A percentile compares a stretch with the other conserved stretches of the same genome.
These are phyloP conservation scores for Xerocomus spinulosus DNA, from an alignment of 768 basidiomycete species.

Conservation along the genomic window DNA sequence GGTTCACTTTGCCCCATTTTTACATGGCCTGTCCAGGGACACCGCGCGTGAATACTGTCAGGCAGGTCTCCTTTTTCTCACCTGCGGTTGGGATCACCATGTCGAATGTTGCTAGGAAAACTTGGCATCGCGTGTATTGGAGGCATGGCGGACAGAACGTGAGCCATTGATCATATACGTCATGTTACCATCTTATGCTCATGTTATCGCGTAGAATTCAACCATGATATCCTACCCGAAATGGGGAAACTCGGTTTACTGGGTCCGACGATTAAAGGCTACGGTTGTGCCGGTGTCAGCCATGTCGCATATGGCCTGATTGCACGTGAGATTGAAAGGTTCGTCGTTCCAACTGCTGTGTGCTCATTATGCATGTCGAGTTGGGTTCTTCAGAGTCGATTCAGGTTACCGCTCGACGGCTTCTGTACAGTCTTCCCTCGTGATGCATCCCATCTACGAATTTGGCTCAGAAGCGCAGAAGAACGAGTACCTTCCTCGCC, in stretches of 20 bases:
- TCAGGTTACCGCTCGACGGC: slow-evolving; percentile 94
- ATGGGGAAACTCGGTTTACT: slow-evolving; percentile 92
- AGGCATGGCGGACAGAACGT: slow-evolving; percentile 89
- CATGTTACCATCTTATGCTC: background rate
- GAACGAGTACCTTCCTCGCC: slow-evolving; percentile 80
- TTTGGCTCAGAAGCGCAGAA: slow-evolving; percentile 90
- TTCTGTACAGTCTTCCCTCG: slow-evolving; percentile 92
- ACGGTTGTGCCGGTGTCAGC: slow-evolving; percentile 89
- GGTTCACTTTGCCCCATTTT: background rate
- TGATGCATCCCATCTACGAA: slow-evolving; percentile 91
- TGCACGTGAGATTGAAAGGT: slow-evolving; percentile 92
- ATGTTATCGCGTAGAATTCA: slow-evolving; percentile 52
- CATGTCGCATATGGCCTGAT: slow-evolving; percentile 93
- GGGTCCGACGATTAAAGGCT: slow-evolving; percentile 89
- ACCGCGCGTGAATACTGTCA: slow-evolving; percentile 78
- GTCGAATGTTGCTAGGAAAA: slow-evolving; percentile 52
- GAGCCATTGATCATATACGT: slow-evolving; percentile 10
- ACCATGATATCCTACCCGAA: slow-evolving; percentile 71
- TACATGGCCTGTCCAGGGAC: slow-evolving; percentile 46
- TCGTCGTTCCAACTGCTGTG: slow-evolving; percentile 5
- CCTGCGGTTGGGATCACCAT: background rate
- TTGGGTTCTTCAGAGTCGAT: slow-evolving; percentile 59
- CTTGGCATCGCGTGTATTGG: slow-evolving; percentile 80
- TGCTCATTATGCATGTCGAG: background rate
- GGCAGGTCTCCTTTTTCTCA: slow-evolving; percentile 32